Conservation (phyloP, 495 filamentous ascomycete genomes). For the Pseudotulostoma volvatum region DNA sequence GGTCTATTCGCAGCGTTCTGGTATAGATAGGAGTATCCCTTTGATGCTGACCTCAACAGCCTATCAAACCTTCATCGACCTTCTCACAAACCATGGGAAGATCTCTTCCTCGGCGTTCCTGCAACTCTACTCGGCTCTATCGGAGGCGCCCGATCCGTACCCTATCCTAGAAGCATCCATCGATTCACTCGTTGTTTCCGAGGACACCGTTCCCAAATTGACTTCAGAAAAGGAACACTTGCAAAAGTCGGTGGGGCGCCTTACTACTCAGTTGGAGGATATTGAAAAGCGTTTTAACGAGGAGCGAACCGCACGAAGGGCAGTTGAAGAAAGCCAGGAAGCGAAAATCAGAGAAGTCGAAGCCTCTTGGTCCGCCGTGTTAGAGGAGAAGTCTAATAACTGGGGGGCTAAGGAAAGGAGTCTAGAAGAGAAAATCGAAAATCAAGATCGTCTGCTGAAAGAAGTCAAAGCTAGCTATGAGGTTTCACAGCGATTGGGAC, state of each 20-base stretch:
- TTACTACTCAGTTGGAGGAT: slow-evolving; percentile 88
- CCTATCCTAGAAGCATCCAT: slow-evolving; percentile 91
- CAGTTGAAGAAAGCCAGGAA: slow-evolving; percentile 63
- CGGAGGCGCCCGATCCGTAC: slow-evolving; percentile 93
- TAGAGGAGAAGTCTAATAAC: slow-evolving; percentile 88
- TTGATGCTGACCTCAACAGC: slow-evolving; percentile 30
- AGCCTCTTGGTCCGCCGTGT: slow-evolving; percentile 75
- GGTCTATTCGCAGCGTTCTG: slow-evolving; percentile 25
- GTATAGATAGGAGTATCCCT: neutral
- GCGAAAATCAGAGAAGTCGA: slow-evolving; percentile 71
- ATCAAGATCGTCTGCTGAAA: slow-evolving; percentile 79
- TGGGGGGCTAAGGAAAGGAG: slow-evolving; percentile 90
- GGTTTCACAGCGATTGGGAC: slow-evolving; percentile 77
- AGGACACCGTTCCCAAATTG: slow-evolving; percentile 79
- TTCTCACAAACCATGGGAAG: slow-evolving; percentile 87
- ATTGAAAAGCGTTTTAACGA: slow-evolving; percentile 58
- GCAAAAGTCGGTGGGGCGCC: slow-evolving; percentile 55
- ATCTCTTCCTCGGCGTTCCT: slow-evolving; percentile 80
- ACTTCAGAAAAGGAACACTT: slow-evolving; percentile 74
- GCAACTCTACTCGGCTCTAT: slow-evolving; percentile 79
- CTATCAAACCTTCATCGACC: slow-evolving; percentile 94
- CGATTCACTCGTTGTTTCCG: slow-evolving; percentile 76
- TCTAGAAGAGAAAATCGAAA: slow-evolving; percentile 84
- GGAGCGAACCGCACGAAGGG: slow-evolving; percentile 53
- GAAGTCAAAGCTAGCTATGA: slow-evolving; percentile 96